phyloP scores from a whole-genome alignment of 2,329 filamentous ascomycete species.

The Pseudogymnoascus sp. region DNA sequence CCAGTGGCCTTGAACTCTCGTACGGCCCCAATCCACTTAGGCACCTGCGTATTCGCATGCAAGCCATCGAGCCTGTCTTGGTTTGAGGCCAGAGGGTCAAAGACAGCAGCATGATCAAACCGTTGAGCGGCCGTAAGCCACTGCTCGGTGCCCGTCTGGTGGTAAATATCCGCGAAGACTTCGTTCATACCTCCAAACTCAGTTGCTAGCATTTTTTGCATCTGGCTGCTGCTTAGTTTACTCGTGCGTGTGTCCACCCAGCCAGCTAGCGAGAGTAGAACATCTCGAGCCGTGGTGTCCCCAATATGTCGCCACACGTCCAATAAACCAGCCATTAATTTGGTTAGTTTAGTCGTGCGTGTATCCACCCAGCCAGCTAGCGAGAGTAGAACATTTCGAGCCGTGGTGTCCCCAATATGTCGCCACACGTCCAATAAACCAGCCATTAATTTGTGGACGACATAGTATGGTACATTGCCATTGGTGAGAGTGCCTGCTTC shows the following conservation, averaged over 20 bases:
- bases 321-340: constrained; percentile 33
- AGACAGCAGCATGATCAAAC: constrained; percentile 41
- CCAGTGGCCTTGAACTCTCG: constrained; percentile 42
- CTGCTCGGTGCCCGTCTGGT: constrained; percentile 35
- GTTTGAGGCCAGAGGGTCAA: constrained; percentile 38
- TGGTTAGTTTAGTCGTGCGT: constrained; percentile 38
- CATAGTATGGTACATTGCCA: constrained; percentile 46
- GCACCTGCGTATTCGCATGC: constrained; percentile 46
- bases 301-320: constrained; percentile 41
- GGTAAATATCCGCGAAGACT: constrained; percentile 39
- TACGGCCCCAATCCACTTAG: constrained; percentile 45
- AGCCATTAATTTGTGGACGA: constrained; percentile 37
- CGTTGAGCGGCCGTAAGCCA: constrained; percentile 41
- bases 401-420: constrained; percentile 34
- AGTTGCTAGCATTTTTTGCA: constrained; percentile 40
- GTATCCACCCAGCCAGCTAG: constrained; percentile 42
- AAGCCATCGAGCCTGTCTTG: constrained; percentile 39
- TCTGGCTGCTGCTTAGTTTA: constrained; percentile 34
- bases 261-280: constrained; percentile 35
- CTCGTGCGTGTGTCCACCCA: constrained; percentile 43
- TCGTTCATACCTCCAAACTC: constrained; percentile 49
- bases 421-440: constrained; percentile 43
- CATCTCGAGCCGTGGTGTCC: constrained; percentile 34
- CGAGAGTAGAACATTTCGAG: constrained; percentile 35
- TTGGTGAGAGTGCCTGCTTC: constrained; percentile 37